Percentiles rank a stretch among this genome's conserved stretches.
These are phyloP conservation scores for Globisporangium spinosum DNA, from an alignment of 352 stramenopile genomes.

Conservation along the genomic window DNA sequence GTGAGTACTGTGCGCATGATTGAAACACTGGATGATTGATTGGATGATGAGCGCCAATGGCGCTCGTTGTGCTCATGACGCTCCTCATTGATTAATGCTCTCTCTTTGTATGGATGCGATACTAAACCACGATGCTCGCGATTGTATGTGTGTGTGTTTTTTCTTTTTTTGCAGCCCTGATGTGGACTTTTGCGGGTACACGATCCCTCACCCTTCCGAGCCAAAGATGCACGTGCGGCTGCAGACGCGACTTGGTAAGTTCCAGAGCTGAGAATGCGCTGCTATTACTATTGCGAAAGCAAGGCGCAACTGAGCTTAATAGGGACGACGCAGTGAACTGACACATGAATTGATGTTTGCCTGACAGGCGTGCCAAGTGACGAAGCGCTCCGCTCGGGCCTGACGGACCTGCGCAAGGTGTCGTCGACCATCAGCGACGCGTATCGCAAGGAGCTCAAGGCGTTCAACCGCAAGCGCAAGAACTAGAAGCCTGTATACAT, in stretches of 20 bases:
- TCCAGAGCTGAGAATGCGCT: too few species aligned
- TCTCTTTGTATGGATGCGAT: not conserved
- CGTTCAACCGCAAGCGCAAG: conserved; percentile 81
- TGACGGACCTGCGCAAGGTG: conserved; percentile 73
- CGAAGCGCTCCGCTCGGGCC: conserved; percentile 53
- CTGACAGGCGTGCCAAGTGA: conserved; percentile 50
- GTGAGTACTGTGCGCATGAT: conserved; percentile 31
- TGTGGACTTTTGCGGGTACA: conserved; percentile 94
- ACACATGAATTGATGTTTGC: not conserved
- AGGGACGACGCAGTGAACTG: not conserved
- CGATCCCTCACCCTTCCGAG: conserved; percentile 93
- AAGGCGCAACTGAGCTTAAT: not conserved
- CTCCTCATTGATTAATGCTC: not conserved
- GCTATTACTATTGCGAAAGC: not conserved
- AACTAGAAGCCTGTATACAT: conserved; percentile 38
- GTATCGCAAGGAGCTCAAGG: conserved; percentile 81
- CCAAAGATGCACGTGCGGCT: conserved; percentile 93
- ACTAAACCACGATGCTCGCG: not conserved
- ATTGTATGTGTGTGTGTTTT: not conserved
- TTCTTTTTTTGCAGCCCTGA: conserved; percentile 55
- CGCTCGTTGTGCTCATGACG: not conserved
- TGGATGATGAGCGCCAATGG: not conserved
- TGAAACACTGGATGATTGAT: not conserved
- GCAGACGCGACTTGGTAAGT: conserved; percentile 77
- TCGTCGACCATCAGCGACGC: conserved; percentile 66